These are phyloP conservation scores for Hebeloma cylindrosporum DNA, from an alignment of 768 basidiomycete species.

Conservation along the genomic window DNA sequence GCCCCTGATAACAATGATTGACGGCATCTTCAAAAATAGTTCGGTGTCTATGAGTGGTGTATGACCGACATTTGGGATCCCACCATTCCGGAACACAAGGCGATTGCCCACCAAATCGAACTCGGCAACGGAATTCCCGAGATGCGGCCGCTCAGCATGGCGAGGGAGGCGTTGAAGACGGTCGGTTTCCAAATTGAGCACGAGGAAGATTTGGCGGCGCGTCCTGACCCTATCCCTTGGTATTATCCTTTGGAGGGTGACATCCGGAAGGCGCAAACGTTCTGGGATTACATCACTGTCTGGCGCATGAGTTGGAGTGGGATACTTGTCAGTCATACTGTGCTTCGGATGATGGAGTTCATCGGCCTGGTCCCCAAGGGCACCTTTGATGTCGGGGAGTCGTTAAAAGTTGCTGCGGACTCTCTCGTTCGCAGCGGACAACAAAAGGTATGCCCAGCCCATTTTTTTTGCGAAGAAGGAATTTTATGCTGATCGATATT, in stretches of 20 bases:
- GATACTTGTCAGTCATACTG: constrained; percentile 78
- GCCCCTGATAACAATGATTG: too few species aligned
- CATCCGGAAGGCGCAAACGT: constrained; percentile 86
- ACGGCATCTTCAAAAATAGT: constrained; percentile 51
- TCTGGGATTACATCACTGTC: constrained; percentile 87
- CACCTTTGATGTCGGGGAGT: constrained; percentile 86
- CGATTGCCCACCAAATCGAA: constrained; percentile 88
- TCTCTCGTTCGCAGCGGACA: constrained; percentile 84
- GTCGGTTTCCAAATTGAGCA: constrained; percentile 89
- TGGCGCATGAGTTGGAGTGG: constrained; percentile 92
- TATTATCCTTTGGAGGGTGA: constrained; percentile 98
- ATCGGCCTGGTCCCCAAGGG: constrained; percentile 87
- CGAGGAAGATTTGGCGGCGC: constrained; percentile 93
- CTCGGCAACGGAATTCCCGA: constrained; percentile 97
- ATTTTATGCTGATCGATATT: constrained; percentile 15
- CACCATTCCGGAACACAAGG: constrained; percentile 82
- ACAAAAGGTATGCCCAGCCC: constrained; percentile 59
- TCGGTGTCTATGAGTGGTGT: constrained; percentile 98
- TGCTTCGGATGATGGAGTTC: constrained; percentile 74
- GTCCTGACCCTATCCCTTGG: constrained; percentile 79
- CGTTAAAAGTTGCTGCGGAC: constrained; percentile 78
- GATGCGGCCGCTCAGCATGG: constrained; percentile 77
- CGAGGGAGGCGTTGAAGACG: constrained; percentile 72
- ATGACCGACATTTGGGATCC: constrained; percentile 97
- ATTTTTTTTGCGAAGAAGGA: constrained; percentile 4